Percentiles rank a stretch among this genome's conserved stretches.
phyloP scores from a whole-genome alignment of 2,329 filamentous ascomycete species.

The Fusarium sp. region DNA sequence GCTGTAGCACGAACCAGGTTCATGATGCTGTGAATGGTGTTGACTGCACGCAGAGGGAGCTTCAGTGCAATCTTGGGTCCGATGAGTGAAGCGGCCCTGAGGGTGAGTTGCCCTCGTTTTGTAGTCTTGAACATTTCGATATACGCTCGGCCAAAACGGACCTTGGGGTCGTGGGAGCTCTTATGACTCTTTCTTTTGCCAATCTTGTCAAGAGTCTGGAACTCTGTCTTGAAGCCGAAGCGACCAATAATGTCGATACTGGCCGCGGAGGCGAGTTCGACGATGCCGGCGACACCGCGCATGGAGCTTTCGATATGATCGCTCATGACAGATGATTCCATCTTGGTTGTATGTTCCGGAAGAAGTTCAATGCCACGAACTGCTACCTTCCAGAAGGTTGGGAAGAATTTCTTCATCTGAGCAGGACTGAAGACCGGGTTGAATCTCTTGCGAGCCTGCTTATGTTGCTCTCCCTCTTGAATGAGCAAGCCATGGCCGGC shows the following conservation, averaged over 20 bases:
- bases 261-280: neutral
- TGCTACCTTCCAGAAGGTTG: neutral
- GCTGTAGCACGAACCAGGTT: neutral
- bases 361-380: neutral
- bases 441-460: neutral
- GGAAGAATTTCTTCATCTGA: neutral
- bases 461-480: neutral
- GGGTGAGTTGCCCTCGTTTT: neutral
- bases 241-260: neutral
- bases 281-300: neutral
- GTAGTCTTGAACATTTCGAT: neutral
- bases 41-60: neutral
- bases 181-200: rapidly evolving
- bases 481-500: neutral
- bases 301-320: neutral
- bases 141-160: neutral
- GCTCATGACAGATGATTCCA: rapidly evolving
- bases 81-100: neutral
- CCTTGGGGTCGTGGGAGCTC: neutral
- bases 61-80: neutral
- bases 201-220: neutral
- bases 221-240: neutral
- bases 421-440: neutral
- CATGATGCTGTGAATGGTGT: neutral
- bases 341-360: neutral